phyloP scores from a whole-genome alignment of 2,329 filamentous ascomycete genomes.

The Cladosporium austrohemisphaericum region DNA sequence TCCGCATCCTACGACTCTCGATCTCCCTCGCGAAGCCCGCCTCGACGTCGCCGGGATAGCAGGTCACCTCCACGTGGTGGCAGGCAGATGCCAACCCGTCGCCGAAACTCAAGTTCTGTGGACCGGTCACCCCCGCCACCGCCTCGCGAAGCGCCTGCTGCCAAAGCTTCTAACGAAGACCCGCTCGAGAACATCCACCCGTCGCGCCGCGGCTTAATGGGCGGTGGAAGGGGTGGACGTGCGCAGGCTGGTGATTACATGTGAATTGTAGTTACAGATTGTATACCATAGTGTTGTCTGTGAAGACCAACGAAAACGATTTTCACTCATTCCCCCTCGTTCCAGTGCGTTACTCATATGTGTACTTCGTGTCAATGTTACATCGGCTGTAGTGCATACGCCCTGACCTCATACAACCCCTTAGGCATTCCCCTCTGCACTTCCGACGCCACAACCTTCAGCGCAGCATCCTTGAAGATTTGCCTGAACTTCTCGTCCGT shows the following conservation, averaged over 20 bases:
- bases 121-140: slow-evolving; percentile 27
- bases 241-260: slow-evolving; percentile 28
- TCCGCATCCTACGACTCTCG: slow-evolving; percentile 21
- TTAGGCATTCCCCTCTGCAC: slow-evolving; percentile 69
- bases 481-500: slow-evolving; percentile 66
- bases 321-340: no score
- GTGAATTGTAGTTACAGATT: slow-evolving; percentile 16
- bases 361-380: no score
- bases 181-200: slow-evolving; percentile 34
- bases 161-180: slow-evolving; percentile 24
- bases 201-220: slow-evolving; percentile 32
- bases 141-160: slow-evolving; percentile 9
- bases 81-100: slow-evolving; percentile 17
- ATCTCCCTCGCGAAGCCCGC: slow-evolving; percentile 21
- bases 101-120: slow-evolving; percentile 29
- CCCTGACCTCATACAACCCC: slow-evolving; percentile 67
- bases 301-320: no score
- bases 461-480: slow-evolving; percentile 66
- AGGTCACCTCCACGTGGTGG: neutral
- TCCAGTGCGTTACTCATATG: no score
- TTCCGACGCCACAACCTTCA: slow-evolving; percentile 67
- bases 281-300: slow-evolving; percentile 7
- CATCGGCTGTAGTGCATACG: slow-evolving; percentile 67
- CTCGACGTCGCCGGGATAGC: slow-evolving; percentile 9
- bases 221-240: slow-evolving; percentile 19